phyloP scores from a whole-genome alignment of 139 green algal species.

The Chlorella sp. region DNA sequence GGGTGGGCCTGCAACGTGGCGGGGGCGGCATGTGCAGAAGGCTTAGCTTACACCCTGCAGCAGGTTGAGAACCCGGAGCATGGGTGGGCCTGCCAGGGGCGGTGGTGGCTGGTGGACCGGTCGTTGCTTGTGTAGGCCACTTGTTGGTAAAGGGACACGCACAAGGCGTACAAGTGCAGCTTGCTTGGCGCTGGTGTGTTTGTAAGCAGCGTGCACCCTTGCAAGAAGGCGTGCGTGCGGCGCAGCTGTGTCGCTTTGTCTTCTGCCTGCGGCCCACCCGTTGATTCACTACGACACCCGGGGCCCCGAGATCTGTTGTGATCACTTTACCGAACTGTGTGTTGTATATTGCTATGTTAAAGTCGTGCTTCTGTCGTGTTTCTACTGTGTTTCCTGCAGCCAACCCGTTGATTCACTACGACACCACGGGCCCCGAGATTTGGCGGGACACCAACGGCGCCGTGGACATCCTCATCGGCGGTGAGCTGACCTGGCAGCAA shows the following conservation, averaged over 20 bases:
- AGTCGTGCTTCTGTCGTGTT: too few relatives aligned
- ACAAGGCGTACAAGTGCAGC: too few relatives aligned
- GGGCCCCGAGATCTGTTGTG: slow-evolving; percentile 92
- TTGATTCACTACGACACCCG: slow-evolving; percentile 74
- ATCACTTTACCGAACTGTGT: too few relatives aligned
- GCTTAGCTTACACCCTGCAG: slow-evolving; percentile 53
- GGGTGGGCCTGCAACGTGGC: too few relatives aligned
- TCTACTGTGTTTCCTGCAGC: slow-evolving; percentile 30
- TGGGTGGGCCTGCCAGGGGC: slow-evolving; percentile 2
- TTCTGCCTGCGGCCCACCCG: slow-evolving; percentile 48
- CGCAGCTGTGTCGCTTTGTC: background rate
- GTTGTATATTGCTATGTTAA: too few relatives aligned
- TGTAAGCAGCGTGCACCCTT: background rate
- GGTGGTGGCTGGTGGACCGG: too few relatives aligned
- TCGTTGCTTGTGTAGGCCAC: too few relatives aligned
- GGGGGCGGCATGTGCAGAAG: too few relatives aligned
- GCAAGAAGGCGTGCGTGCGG: background rate
- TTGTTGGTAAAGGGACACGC: too few relatives aligned
- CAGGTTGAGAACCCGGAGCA: slow-evolving; percentile 80
- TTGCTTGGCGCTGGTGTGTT: too few relatives aligned
- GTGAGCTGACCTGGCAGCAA: background rate
- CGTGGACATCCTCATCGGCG: slow-evolving; percentile 88
- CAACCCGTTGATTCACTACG: slow-evolving; percentile 68
- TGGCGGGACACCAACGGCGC: slow-evolving; percentile 85
- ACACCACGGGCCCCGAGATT: slow-evolving; percentile 87